A percentile compares a stretch with the other conserved stretches of the same genome.
Evolutionary conservation across 306 rosid species (phyloP).

Genomic region (Luffa acutangula): DNA sequence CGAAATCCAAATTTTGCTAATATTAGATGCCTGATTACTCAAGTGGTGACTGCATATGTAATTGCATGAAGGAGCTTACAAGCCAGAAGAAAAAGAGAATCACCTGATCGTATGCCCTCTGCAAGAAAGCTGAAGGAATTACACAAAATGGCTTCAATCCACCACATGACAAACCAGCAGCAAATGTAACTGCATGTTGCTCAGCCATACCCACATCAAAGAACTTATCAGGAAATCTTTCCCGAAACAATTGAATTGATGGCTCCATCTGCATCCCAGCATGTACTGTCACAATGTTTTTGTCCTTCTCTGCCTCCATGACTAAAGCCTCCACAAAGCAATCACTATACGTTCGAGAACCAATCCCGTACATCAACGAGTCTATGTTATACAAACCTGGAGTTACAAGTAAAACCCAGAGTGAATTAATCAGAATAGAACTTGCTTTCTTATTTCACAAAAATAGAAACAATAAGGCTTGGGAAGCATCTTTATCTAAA

Average conservation of each 20-base stretch:
- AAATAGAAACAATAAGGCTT: neutral
- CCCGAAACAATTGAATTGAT: constrained; percentile 54
- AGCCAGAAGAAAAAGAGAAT: constrained; percentile 1
- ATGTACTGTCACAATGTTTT: constrained; percentile 73
- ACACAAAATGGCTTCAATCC: constrained; percentile 93
- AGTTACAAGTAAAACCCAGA: constrained; percentile 1
- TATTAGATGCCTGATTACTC: neutral
- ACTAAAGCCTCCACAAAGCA: constrained; percentile 74
- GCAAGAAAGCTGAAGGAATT: constrained; percentile 76
- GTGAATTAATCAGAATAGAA: neutral
- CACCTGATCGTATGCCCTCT: constrained; percentile 93
- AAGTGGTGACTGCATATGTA: neutral
- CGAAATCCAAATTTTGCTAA: neutral
- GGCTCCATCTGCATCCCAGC: constrained; percentile 70
- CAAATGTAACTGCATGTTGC: constrained; percentile 95
- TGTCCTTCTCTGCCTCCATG: constrained; percentile 69
- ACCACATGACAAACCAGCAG: constrained; percentile 87
- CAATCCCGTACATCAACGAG: constrained; percentile 18
- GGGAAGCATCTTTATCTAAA: neutral
- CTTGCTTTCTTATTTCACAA: neutral
- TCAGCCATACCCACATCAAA: constrained; percentile 92
- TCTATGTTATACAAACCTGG: constrained; percentile 39
- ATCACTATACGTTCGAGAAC: constrained; percentile 50
- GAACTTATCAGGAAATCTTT: constrained; percentile 63
- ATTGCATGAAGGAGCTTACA: neutral